These are phyloP conservation scores for Daucus carota DNA, from an alignment of 129 eudicot species.

Conservation along the genomic window DNA sequence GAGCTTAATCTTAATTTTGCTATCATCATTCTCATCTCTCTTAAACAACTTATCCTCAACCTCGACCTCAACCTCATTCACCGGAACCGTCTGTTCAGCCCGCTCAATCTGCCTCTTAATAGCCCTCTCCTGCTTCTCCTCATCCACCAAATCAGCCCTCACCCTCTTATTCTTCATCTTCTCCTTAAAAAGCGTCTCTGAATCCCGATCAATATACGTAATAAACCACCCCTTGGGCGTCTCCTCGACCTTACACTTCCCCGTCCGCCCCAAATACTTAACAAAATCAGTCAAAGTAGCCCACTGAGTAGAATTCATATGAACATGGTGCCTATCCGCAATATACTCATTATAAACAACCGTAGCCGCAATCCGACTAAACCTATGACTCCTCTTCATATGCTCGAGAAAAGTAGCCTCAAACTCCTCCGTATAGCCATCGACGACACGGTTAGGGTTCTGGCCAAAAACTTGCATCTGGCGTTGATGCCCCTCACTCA, in stretches of 20 bases:
- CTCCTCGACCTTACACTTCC: slow-evolving; percentile 83
- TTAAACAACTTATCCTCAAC: slow-evolving; percentile 18
- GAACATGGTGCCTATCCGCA: slow-evolving; percentile 70
- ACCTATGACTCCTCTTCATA: slow-evolving; percentile 83
- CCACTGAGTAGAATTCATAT: slow-evolving; percentile 91
- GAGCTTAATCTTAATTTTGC: slow-evolving; percentile 49
- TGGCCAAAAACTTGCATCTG: slow-evolving; percentile 92
- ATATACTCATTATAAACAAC: slow-evolving; percentile 90
- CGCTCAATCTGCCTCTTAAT: slow-evolving; percentile 73
- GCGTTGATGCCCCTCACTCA: slow-evolving; percentile 89
- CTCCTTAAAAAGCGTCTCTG: slow-evolving; percentile 76
- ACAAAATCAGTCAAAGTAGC: slow-evolving; percentile 81
- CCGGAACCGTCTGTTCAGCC: slow-evolving; percentile 47
- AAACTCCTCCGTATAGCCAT: slow-evolving; percentile 78
- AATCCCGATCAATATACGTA: slow-evolving; percentile 76
- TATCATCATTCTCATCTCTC: slow-evolving; percentile 43
- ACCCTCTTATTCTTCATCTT: slow-evolving; percentile 66
- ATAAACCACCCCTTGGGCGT: slow-evolving; percentile 97
- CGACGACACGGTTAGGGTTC: slow-evolving; percentile 69
- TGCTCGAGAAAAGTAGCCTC: slow-evolving; percentile 63
- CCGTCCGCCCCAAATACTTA: slow-evolving; percentile 63
- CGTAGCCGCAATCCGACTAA: slow-evolving; percentile 84
- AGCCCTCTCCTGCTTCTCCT: slow-evolving; percentile 72
- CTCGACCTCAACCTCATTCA: slow-evolving; percentile 22
- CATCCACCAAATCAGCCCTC: slow-evolving; percentile 71